Conservation (phyloP, 345 rosid species). For the Hibiscus mutabilis region DNA sequence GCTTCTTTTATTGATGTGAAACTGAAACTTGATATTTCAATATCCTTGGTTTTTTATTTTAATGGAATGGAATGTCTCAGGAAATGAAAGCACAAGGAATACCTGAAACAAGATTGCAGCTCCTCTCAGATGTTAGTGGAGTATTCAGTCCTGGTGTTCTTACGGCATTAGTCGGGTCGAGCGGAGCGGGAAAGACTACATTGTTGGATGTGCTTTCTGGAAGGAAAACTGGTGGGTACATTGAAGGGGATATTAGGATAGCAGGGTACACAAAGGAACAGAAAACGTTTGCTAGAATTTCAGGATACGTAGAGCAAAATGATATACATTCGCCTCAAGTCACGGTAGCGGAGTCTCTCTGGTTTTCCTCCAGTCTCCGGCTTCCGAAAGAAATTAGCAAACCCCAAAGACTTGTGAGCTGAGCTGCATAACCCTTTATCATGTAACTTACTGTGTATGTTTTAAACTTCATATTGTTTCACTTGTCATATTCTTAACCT, state of each 20-base stretch:
- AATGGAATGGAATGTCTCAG: constrained; percentile 27
- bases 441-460: neutral
- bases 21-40: neutral
- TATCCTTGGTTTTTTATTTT: neutral
- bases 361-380: constrained; percentile 80
- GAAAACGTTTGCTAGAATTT: constrained; percentile 76
- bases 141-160: constrained; percentile 94
- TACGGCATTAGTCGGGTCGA: constrained; percentile 91
- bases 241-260: constrained; percentile 75
- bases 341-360: constrained; percentile 83
- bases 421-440: constrained; percentile 17
- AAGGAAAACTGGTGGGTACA: constrained; percentile 88
- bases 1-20: neutral
- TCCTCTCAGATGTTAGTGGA: constrained; percentile 65
- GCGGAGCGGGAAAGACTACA: constrained; percentile 97
- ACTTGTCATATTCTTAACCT: constrained; percentile 10
- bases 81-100: constrained; percentile 71
- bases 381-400: constrained; percentile 71
- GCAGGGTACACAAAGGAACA: constrained; percentile 79
- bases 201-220: constrained; percentile 98
- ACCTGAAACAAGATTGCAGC: constrained; percentile 61
- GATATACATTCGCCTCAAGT: constrained; percentile 98
- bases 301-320: constrained; percentile 95
- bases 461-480: constrained; percentile 1
- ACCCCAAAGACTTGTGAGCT: constrained; percentile 50